phyloP scores from a whole-genome alignment of 1,139 yeast genomes.

The Hyphopichia wangnamkhiaoensis region DNA sequence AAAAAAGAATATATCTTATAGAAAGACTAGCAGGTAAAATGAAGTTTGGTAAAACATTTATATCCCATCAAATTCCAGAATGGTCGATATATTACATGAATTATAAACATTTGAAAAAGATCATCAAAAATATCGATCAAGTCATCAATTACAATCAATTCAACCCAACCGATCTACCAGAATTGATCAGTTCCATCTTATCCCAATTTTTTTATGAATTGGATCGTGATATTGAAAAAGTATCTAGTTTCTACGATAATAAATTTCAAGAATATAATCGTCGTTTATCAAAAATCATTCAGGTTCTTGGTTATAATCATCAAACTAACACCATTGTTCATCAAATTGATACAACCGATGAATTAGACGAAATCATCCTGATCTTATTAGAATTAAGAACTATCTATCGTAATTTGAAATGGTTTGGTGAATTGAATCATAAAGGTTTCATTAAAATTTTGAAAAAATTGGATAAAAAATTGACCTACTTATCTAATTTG shows the following conservation, averaged over 20 bases:
- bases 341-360: conserved; percentile 53
- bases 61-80: conserved; percentile 89
- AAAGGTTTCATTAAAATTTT: conserved; percentile 87
- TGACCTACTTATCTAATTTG: conserved; percentile 27
- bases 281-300: conserved; percentile 54
- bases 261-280: conserved; percentile 75
- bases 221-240: conserved; percentile 80
- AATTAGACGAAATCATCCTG: conserved; percentile 74
- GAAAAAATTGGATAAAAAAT: conserved; percentile 87
- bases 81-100: conserved; percentile 83
- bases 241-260: conserved; percentile 73
- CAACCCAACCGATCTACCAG: conserved; percentile 33
- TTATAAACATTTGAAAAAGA: conserved; percentile 81
- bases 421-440: conserved; percentile 93
- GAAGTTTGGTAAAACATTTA: conserved; percentile 85
- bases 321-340: conserved; percentile 25
- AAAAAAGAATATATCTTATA: too few species aligned
- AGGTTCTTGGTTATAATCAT: conserved; percentile 29
- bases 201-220: conserved; percentile 76
- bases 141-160: conserved; percentile 31
- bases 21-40: too few species aligned
- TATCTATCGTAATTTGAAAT: conserved; percentile 78
- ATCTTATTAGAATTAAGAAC: conserved; percentile 76
- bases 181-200: conserved; percentile 33
- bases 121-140: conserved; percentile 56